Percentiles rank a stretch among this genome's conserved stretches.
phyloP scores from a whole-genome alignment of 148 eudicot species.

The Euryodendron excelsum region DNA sequence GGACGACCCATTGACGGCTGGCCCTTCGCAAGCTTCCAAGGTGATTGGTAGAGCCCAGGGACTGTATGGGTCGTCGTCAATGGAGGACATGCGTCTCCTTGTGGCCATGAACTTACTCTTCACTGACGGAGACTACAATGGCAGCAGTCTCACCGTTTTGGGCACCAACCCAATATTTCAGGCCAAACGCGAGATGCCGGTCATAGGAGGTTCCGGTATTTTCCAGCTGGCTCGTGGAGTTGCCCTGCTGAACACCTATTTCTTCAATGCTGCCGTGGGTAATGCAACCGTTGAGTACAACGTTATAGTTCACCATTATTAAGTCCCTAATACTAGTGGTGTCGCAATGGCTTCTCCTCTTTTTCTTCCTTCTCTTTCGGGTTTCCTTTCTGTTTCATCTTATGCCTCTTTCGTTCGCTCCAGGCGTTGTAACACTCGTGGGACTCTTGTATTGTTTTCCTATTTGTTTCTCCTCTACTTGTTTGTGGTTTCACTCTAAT shows the following conservation, averaged over 20 bases:
- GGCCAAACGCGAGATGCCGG: constrained; percentile 36
- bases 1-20: constrained; percentile 39
- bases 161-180: constrained; percentile 27
- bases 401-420: no score
- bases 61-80: constrained; percentile 25
- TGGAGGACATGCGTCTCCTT: constrained; percentile 14
- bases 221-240: constrained; percentile 53
- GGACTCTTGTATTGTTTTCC: no score
- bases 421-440: no score
- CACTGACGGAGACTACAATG: constrained; percentile 33
- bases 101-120: constrained; percentile 33
- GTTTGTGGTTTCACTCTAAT: no score
- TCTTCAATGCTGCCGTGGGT: constrained; percentile 19
- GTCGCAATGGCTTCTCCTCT: no score
- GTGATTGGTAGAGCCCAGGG: constrained; percentile 54
- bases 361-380: no score
- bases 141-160: constrained; percentile 38
- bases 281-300: constrained; percentile 42
- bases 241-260: constrained; percentile 30
- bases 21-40: constrained; percentile 38
- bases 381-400: no score
- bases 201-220: constrained; percentile 52
- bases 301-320: constrained; percentile 33
- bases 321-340: background rate
- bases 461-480: no score